phyloP scores from a whole-genome alignment of 257 asterid genomes.

The Solanum bukasovii region DNA sequence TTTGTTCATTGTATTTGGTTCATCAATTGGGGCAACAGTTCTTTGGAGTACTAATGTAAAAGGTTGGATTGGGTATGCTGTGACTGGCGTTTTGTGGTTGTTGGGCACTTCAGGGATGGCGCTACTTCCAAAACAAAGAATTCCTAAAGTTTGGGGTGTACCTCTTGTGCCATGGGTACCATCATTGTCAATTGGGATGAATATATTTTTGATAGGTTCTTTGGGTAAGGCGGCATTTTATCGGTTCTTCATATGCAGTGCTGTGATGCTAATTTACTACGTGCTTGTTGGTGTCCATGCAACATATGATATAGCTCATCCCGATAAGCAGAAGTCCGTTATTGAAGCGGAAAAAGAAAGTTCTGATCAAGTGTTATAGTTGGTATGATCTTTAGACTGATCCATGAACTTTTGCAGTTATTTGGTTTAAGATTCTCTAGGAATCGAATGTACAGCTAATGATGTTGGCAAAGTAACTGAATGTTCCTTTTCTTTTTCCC shows the following conservation, averaged over 20 bases:
- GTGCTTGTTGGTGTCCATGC: constrained; percentile 81
- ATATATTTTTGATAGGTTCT: constrained; percentile 74
- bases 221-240: constrained; percentile 59
- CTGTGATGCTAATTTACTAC: constrained; percentile 66
- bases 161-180: constrained; percentile 96
- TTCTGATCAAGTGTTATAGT: constrained; percentile 6
- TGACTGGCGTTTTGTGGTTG: constrained; percentile 42
- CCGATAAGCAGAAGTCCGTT: constrained; percentile 6
- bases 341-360: constrained; percentile 21
- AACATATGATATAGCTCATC: constrained; percentile 74
- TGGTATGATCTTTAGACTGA: neutral
- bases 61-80: constrained; percentile 38
- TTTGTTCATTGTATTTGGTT: constrained; percentile 36
- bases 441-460: neutral
- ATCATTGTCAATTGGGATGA: constrained; percentile 57
- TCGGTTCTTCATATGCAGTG: constrained; percentile 74
- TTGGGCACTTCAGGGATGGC: constrained; percentile 67
- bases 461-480: neutral
- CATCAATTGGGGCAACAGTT: constrained; percentile 45
- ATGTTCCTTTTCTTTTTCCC: neutral
- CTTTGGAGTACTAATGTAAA: constrained; percentile 37
- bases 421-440: neutral
- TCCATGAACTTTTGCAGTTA: neutral
- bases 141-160: constrained; percentile 87
- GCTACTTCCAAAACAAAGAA: constrained; percentile 49